These are phyloP conservation scores for Fusarium multiceps DNA, from an alignment of 2,329 filamentous ascomycete species.

Conservation along the genomic window DNA sequence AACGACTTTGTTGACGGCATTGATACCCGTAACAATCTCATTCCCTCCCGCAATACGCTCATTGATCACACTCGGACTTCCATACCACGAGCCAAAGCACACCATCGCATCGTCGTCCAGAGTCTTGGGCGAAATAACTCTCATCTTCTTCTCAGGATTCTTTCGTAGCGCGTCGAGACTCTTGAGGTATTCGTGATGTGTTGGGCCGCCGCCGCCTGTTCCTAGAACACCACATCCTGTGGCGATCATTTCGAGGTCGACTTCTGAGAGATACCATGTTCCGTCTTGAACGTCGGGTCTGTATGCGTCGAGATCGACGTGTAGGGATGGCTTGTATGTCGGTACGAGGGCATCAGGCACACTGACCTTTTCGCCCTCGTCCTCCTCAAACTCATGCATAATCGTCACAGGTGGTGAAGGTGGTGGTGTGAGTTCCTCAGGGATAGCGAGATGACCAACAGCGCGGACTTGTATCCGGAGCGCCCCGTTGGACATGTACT, in stretches of 20 bases:
- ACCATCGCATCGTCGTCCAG: conserved; percentile 54
- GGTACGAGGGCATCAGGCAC: conserved; percentile 47
- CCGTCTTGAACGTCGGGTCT: conserved; percentile 48
- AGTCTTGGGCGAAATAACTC: conserved; percentile 53
- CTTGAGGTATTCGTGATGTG: conserved; percentile 59
- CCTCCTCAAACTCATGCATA: conserved; percentile 29
- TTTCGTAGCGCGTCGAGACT: conserved; percentile 53
- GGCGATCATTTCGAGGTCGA: conserved; percentile 52
- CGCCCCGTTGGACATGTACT: conserved; percentile 52
- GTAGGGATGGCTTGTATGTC: conserved; percentile 48
- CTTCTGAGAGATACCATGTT: conserved; percentile 52
- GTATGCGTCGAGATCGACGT: conserved; percentile 48
- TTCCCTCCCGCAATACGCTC: conserved; percentile 52
- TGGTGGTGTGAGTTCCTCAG: conserved; percentile 41
- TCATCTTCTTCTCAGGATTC: conserved; percentile 50
- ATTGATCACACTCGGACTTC: conserved; percentile 56
- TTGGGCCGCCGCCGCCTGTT: conserved; percentile 53
- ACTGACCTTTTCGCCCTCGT: conserved; percentile 44
- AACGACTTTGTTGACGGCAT: conserved; percentile 50
- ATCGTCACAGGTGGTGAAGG: conserved; percentile 31
- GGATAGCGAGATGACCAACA: conserved; percentile 50
- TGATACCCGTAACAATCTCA: conserved; percentile 53
- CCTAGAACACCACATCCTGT: conserved; percentile 53
- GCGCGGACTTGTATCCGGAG: conserved; percentile 51
- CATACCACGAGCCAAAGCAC: conserved; percentile 59